These are phyloP conservation scores for Aspergillus pseudoterreus DNA, from an alignment of 2,329 filamentous ascomycete genomes.

Conservation along the genomic window DNA sequence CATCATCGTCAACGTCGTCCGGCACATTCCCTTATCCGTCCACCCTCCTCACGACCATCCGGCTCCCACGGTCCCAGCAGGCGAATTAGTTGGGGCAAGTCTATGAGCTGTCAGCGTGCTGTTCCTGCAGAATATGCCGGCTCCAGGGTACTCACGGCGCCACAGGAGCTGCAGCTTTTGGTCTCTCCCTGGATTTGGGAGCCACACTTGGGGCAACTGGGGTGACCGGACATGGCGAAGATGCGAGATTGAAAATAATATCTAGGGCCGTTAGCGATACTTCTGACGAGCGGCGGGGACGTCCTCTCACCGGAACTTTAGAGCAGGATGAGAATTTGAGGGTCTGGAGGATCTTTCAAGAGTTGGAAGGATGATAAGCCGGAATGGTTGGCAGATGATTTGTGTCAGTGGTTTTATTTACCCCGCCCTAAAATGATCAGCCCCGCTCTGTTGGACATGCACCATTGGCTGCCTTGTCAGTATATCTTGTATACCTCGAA, in stretches of 20 bases:
- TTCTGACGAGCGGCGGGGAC: not conserved
- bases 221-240: constrained; percentile 18
- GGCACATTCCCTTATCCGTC: not conserved
- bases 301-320: no score
- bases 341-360: not conserved
- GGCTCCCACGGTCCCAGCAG: not conserved
- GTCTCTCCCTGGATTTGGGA: constrained; percentile 20
- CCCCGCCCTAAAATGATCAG: not conserved
- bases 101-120: constrained; percentile 9
- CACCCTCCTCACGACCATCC: no score
- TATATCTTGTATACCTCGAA: not conserved
- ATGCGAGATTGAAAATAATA: no score
- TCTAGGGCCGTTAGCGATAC: not conserved
- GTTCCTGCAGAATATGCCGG: not conserved
- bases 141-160: constrained; percentile 16
- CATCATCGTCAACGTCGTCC: not conserved
- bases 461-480: not conserved
- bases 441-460: not conserved
- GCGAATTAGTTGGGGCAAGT: constrained; percentile 18
- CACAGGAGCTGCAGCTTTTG: constrained; percentile 28
- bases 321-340: no score
- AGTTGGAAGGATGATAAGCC: not conserved
- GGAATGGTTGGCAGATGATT: not conserved
- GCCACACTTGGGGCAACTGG: constrained; percentile 24
- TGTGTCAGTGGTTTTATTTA: not conserved